phyloP scores from a whole-genome alignment of 148 eudicot species.

The Vaccinium macrocarpon region DNA sequence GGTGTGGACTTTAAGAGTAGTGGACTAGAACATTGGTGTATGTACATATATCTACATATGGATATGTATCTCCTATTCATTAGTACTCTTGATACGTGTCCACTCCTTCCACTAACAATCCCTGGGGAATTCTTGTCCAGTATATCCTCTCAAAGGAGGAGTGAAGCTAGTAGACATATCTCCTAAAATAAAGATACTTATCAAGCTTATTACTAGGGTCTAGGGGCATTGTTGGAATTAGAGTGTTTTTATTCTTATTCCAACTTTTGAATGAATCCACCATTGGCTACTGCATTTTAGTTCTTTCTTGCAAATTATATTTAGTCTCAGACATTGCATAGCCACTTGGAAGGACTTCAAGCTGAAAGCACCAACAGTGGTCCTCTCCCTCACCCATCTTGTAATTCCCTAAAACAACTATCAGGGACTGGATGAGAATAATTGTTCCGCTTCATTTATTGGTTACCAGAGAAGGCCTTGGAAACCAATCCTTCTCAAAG shows the following conservation, averaged over 20 bases:
- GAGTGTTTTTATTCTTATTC: neutral
- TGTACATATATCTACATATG: too few species aligned
- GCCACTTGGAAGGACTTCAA: neutral
- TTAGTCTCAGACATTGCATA: neutral
- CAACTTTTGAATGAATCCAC: neutral
- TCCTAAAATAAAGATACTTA: neutral
- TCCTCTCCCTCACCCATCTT: neutral
- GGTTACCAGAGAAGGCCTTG: neutral
- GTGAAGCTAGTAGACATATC: too few species aligned
- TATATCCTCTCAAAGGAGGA: too few species aligned
- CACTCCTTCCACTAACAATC: too few species aligned
- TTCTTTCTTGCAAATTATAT: too few species aligned
- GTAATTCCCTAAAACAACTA: neutral
- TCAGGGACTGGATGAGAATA: neutral
- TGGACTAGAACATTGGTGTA: too few species aligned
- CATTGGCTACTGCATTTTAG: neutral
- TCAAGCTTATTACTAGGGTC: neutral
- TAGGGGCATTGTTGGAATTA: neutral
- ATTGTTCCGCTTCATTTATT: neutral
- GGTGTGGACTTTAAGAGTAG: too few species aligned
- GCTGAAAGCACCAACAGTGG: neutral
- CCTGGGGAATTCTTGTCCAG: too few species aligned
- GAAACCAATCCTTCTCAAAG: neutral
- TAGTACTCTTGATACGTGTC: too few species aligned
- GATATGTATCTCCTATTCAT: too few species aligned